A percentile compares a stretch with the other conserved stretches of the same genome.
These are phyloP conservation scores for Penicillium chermesinum DNA, from an alignment of 495 filamentous ascomycete genomes.

Conservation along the genomic window DNA sequence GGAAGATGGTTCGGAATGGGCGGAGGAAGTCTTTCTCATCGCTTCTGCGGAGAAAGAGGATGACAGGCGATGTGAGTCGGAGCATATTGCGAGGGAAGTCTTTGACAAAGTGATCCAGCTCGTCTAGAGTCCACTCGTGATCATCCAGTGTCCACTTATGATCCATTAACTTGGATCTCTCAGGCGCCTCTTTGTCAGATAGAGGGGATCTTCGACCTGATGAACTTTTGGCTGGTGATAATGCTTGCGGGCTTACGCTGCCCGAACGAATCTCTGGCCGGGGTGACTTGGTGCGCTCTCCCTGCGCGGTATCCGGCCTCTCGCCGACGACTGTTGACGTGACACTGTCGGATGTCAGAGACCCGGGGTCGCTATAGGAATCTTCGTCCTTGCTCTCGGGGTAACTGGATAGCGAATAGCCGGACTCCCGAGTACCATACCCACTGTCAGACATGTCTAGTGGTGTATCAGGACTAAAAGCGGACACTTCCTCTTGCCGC, in stretches of 20 bases:
- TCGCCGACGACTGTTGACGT: conserved; percentile 28
- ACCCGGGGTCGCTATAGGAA: conserved; percentile 25
- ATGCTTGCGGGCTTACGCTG: conserved; percentile 21
- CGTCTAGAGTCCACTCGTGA: conserved; percentile 43
- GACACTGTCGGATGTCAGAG: conserved; percentile 28
- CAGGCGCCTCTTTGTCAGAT: conserved; percentile 28
- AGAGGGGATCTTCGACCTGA: conserved; percentile 22
- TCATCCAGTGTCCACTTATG: conserved; percentile 43
- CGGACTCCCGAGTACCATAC: conserved; percentile 30
- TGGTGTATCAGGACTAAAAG: conserved; percentile 44
- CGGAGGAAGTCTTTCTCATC: conserved; percentile 34
- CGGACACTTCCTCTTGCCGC: conserved; percentile 38
- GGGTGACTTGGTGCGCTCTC: conserved; percentile 12
- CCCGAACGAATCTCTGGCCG: conserved; percentile 26
- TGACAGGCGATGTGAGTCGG: conserved; percentile 42
- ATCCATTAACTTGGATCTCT: conserved; percentile 32
- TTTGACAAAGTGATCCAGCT: conserved; percentile 40
- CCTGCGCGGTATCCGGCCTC: conserved; percentile 17
- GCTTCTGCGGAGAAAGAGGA: conserved; percentile 37
- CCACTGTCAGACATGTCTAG: conserved; percentile 38
- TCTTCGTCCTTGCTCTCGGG: conserved; percentile 28
- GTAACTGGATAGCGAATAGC: conserved; percentile 24
- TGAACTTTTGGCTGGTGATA: conserved; percentile 16
- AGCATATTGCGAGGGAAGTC: conserved; percentile 42
- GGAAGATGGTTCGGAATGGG: conserved; percentile 56